Conservation (phyloP, 345 rosid species). For the Syzygium oleosum region DNA sequence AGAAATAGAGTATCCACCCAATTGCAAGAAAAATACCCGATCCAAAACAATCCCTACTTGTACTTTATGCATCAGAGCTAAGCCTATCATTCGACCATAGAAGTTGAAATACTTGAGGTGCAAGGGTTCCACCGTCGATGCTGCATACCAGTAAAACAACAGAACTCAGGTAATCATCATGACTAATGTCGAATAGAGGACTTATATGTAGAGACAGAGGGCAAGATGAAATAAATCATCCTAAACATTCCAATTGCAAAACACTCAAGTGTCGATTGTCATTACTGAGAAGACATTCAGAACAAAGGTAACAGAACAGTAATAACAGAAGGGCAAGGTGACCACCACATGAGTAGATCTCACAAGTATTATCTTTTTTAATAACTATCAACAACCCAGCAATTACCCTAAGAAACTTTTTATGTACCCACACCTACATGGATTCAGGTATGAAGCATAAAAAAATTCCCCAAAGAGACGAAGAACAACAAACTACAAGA, state of each 20-base stretch:
- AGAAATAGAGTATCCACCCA: conserved; percentile 47
- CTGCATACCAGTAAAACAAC: conserved; percentile 34
- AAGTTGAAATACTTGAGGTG: conserved; percentile 78
- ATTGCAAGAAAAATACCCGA: conserved; percentile 72
- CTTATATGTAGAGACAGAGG: background rate
- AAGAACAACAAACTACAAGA: background rate
- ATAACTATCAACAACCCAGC: background rate
- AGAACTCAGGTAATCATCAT: background rate
- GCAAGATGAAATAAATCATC: background rate
- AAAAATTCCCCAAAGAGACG: background rate
- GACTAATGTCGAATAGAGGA: background rate
- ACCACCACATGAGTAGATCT: background rate
- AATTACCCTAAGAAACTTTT: background rate
- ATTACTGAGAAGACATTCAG: background rate
- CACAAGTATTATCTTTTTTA: background rate
- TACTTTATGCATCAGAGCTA: conserved; percentile 87
- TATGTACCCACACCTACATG: background rate
- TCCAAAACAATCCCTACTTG: conserved; percentile 87
- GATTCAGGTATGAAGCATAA: background rate
- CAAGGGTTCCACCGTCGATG: conserved; percentile 82
- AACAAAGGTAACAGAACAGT: background rate
- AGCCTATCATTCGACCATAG: conserved; percentile 80
- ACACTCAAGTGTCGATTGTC: background rate
- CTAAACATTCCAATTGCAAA: background rate
- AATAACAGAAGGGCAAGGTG: background rate